A percentile compares a stretch with the other conserved stretches of the same genome.
Evolutionary conservation across 805 yeast species (phyloP).

Genomic region (Suhomyces prunicola): DNA sequence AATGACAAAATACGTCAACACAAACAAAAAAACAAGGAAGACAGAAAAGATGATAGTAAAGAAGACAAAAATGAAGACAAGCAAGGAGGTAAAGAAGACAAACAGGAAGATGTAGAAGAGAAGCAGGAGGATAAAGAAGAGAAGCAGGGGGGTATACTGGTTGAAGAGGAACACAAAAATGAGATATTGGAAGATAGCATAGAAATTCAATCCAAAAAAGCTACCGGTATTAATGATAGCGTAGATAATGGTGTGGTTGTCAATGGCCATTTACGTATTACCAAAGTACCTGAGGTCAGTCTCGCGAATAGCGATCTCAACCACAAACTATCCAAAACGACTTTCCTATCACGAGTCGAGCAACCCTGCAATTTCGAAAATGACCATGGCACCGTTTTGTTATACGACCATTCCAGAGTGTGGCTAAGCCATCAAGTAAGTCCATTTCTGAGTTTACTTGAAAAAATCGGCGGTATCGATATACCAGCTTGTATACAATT

Average conservation of each 20-base stretch:
- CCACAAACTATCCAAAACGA: neutral
- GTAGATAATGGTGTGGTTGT: neutral
- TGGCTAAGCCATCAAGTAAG: slow-evolving; percentile 8
- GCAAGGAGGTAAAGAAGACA: neutral
- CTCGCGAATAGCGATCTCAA: neutral
- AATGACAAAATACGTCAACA: neutral
- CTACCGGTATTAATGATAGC: neutral
- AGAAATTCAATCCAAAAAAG: neutral
- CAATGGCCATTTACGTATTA: neutral
- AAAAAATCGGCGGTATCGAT: neutral
- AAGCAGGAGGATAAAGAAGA: neutral
- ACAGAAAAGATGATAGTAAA: neutral
- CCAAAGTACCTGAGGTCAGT: slow-evolving; percentile 2
- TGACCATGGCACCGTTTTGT: slow-evolving; percentile 4
- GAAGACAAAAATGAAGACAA: neutral
- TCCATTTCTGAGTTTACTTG: neutral
- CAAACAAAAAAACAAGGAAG: neutral
- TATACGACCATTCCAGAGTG: slow-evolving; percentile 5
- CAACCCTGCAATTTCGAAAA: neutral
- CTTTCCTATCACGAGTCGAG: neutral
- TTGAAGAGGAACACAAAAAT: neutral
- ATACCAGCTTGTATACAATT: neutral
- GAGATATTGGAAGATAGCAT: neutral
- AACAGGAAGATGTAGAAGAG: neutral
- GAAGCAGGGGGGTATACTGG: neutral